Conservation (phyloP, 2,329 filamentous ascomycete species). For the Aspergillus sergii region DNA sequence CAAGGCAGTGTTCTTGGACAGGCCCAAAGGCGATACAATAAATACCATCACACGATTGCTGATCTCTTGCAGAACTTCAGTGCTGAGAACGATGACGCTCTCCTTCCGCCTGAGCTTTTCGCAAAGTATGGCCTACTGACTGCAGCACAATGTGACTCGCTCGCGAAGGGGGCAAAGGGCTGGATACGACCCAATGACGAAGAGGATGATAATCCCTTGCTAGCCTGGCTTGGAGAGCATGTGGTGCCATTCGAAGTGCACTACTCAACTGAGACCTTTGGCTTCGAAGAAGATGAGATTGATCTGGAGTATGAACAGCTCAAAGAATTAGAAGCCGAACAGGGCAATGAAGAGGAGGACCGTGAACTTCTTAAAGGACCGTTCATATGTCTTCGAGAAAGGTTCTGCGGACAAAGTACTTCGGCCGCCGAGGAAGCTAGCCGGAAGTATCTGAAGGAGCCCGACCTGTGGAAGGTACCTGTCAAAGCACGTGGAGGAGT, state of each 20-base stretch:
- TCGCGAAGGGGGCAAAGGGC: conserved; percentile 53
- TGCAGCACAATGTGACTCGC: conserved; percentile 62
- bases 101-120: conserved; percentile 60
- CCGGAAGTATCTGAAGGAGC: conserved; percentile 35
- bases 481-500: conserved; percentile 60
- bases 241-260: conserved; percentile 49
- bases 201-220: conserved; percentile 44
- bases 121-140: conserved; percentile 61
- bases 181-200: conserved; percentile 43
- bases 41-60: conserved; percentile 45
- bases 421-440: conserved; percentile 37
- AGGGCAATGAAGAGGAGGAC: conserved; percentile 56
- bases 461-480: conserved; percentile 65
- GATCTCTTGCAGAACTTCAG: conserved; percentile 48
- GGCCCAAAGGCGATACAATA: conserved; percentile 47
- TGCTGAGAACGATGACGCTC: conserved; percentile 34
- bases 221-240: conserved; percentile 60
- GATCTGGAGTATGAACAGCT: conserved; percentile 64
- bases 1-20: conserved; percentile 44
- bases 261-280: conserved; percentile 52
- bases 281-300: conserved; percentile 60
- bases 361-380: conserved; percentile 54
- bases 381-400: conserved; percentile 47
- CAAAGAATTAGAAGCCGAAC: conserved; percentile 63
- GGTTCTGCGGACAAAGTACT: conserved; percentile 33